Conservation (phyloP, 208 protist genomes). For the Wallacemonas sp. region DNA sequence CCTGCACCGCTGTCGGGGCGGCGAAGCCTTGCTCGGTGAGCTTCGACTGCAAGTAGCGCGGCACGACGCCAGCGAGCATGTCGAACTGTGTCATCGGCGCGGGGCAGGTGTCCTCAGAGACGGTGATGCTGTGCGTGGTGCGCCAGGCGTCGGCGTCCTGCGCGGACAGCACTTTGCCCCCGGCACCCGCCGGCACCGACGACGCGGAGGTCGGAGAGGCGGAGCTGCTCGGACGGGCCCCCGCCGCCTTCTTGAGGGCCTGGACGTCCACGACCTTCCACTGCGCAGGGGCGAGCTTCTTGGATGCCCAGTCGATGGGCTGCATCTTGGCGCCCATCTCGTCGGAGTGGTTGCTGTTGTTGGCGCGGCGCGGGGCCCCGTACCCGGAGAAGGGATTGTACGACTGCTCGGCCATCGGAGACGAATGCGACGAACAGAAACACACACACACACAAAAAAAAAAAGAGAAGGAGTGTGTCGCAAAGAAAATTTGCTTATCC, state of each 20-base stretch:
- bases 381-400: conserved; percentile 87
- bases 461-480: too few species aligned
- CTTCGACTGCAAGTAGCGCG: conserved; percentile 74
- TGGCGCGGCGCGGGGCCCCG: conserved; percentile 15
- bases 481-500: too few species aligned
- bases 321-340: conserved; percentile 48
- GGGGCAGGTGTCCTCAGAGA: conserved; percentile 63
- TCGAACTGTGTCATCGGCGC: conserved; percentile 68
- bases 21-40: conserved; percentile 81
- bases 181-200: neutral
- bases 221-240: conserved; percentile 24
- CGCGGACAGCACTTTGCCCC: conserved; percentile 41
- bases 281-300: conserved; percentile 61
- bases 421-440: too few species aligned
- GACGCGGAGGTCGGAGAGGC: neutral
- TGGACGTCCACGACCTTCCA: conserved; percentile 83
- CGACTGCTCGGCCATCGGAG: conserved; percentile 50
- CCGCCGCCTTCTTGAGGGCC: conserved; percentile 55
- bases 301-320: conserved; percentile 70
- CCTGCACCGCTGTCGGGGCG: conserved; percentile 87
- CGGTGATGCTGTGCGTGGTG: conserved; percentile 58
- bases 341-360: conserved; percentile 10
- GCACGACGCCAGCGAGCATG: conserved; percentile 58
- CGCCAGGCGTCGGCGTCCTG: conserved; percentile 72
- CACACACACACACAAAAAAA: too few species aligned